Evolutionary conservation across 2,329 filamentous ascomycete genomes (phyloP).

Genomic region (Phoma sp.): DNA sequence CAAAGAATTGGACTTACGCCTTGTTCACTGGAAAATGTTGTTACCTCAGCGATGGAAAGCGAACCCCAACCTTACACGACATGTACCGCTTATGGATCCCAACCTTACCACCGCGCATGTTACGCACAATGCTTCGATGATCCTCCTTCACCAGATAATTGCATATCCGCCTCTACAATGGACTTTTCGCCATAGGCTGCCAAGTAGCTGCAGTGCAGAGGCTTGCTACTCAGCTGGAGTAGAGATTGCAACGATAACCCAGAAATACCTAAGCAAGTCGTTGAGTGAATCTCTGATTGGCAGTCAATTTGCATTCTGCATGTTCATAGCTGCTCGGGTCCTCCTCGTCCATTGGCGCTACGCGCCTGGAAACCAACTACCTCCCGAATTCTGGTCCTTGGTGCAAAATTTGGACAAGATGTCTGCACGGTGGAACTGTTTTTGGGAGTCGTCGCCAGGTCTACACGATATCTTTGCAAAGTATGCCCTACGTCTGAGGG

Average conservation of each 20-base stretch:
- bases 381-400: constrained; percentile 25
- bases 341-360: constrained; percentile 27
- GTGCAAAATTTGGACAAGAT: constrained; percentile 28
- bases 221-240: constrained; percentile 24
- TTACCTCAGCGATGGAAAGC: constrained; percentile 32
- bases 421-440: constrained; percentile 19
- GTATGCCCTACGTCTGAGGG: constrained; percentile 17
- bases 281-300: constrained; percentile 15
- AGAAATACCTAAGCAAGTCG: constrained; percentile 27
- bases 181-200: constrained; percentile 19
- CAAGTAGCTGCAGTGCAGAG: constrained; percentile 23
- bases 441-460: not conserved
- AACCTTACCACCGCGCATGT: constrained; percentile 28
- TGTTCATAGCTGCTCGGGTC: constrained; percentile 29
- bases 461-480: constrained; percentile 14
- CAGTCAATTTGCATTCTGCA: constrained; percentile 26
- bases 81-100: constrained; percentile 24
- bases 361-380: constrained; percentile 9
- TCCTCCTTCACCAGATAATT: constrained; percentile 25
- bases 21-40: constrained; percentile 31
- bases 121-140: constrained; percentile 27
- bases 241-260: constrained; percentile 26
- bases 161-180: constrained; percentile 24
- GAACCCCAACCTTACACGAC: constrained; percentile 27
- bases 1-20: constrained; percentile 27